A percentile compares a stretch with the other conserved stretches of the same genome.
Evolutionary conservation across 192 early-diverging fungal genomes (phyloP).

Genomic region (Podila verticillata): DNA sequence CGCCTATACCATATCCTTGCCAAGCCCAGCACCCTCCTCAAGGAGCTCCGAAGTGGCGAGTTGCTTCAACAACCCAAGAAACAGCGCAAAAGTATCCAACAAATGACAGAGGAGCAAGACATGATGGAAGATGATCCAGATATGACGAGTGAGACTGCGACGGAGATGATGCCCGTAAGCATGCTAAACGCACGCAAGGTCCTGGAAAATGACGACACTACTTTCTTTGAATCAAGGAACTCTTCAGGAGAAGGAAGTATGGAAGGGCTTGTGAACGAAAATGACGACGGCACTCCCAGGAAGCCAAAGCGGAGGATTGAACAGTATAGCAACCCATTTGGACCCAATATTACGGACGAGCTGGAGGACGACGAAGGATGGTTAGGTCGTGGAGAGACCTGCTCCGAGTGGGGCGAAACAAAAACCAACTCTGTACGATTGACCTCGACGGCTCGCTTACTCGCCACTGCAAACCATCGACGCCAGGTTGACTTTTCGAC

Average conservation of each 20-base stretch:
- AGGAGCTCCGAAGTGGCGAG: conserved; percentile 19
- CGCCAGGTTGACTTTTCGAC: conserved; percentile 1
- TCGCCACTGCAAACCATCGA: background rate
- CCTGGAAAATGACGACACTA: conserved; percentile 6
- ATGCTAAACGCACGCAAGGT: conserved; percentile 39
- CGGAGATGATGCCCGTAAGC: conserved; percentile 43
- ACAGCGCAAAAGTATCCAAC: conserved; percentile 36
- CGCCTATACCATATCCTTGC: conserved; percentile 31
- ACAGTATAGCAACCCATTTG: conserved; percentile 34
- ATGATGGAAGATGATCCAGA: conserved; percentile 37
- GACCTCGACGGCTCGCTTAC: conserved; percentile 16
- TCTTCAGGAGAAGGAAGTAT: background rate
- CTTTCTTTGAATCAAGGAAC: conserved; percentile 3
- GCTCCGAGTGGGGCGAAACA: conserved; percentile 24
- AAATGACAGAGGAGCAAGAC: conserved; percentile 47
- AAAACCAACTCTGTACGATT: conserved; percentile 43
- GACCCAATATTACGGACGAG: conserved; percentile 9
- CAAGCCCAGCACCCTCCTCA: conserved; percentile 16
- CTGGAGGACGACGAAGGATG: conserved; percentile 45
- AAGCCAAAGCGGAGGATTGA: conserved; percentile 36
- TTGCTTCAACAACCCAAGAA: conserved; percentile 7
- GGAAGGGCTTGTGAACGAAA: conserved; percentile 4
- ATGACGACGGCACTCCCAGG: conserved; percentile 11
- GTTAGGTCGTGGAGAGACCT: conserved; percentile 25
- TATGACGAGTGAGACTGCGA: conserved; percentile 26